Evolutionary conservation across 495 filamentous ascomycete genomes (phyloP).

Genomic region (Daldinia decipiens): DNA sequence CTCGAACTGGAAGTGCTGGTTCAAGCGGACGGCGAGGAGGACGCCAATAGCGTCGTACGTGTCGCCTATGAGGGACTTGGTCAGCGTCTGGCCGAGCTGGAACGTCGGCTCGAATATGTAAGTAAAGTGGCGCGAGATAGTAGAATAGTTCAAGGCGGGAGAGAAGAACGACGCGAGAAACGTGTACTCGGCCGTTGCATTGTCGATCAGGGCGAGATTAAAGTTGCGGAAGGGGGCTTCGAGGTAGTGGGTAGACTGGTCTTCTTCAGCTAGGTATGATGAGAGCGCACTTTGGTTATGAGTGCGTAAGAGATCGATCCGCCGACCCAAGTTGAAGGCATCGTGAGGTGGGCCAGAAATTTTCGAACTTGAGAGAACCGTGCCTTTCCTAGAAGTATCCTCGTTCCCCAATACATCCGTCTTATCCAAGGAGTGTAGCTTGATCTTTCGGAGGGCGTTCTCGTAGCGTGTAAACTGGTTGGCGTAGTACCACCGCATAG

Average conservation of each 20-base stretch:
- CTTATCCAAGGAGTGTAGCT: constrained; percentile 82
- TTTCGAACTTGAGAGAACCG: constrained; percentile 57
- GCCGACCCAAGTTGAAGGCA: constrained; percentile 85
- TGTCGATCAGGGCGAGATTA: constrained; percentile 93
- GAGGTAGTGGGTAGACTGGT: constrained; percentile 82
- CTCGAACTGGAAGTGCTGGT: constrained; percentile 92
- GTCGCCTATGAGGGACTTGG: constrained; percentile 77
- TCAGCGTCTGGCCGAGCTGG: constrained; percentile 77
- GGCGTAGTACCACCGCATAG: constrained; percentile 97
- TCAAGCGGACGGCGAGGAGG: constrained; percentile 89
- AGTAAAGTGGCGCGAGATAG: constrained; percentile 72
- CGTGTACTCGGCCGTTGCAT: constrained; percentile 92
- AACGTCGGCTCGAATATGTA: constrained; percentile 90
- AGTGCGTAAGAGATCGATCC: constrained; percentile 79
- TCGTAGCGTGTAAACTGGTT: constrained; percentile 92
- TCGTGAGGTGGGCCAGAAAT: constrained; percentile 77
- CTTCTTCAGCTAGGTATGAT: constrained; percentile 88
- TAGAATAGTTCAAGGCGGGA: constrained; percentile 63
- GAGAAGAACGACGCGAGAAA: constrained; percentile 93
- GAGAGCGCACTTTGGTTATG: constrained; percentile 75
- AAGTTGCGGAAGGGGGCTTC: constrained; percentile 92
- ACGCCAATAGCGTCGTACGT: constrained; percentile 87
- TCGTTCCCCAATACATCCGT: constrained; percentile 86
- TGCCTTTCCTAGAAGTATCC: constrained; percentile 69
- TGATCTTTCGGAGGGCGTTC: constrained; percentile 82